Evolutionary conservation across 73 alveolate species (phyloP), one percentile per base, ranked within the genome.

Genomic region (Blepharisma stoltei): DNA sequence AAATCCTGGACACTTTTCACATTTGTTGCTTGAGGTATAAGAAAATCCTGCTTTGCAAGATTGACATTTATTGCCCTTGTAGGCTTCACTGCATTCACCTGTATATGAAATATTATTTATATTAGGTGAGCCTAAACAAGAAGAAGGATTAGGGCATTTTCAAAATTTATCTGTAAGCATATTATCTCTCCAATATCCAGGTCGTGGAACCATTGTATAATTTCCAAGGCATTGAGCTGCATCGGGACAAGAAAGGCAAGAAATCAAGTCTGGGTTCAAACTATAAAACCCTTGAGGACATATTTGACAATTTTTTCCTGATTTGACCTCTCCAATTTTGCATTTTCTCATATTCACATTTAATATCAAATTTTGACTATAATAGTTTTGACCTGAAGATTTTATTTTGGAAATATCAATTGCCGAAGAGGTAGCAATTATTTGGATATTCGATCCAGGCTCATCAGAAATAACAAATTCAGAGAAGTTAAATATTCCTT

Each of bases 131-230:
- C 73, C 73, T 2, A 60, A 25, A 25, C 73, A 60, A 14, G 45
- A 1, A 4, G 78, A 54, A 20, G 54, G 21, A 49, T 55, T 27
- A 4, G 77, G 78, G 27, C 95, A 88, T 44, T 45, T 82, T 7
- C 44, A 78, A 67, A 88, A 88, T 2, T 8, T 60, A 14, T n/a
- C 23, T 60, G 73, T 14, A 60, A 1, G 5, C 47, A 60, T 1
- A 25, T 25, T 60, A 25, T n/a, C 14, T 25, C 73, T 60, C 47
- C 73, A 60, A 25, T 60, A 60, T 20, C 73, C 73, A 14, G 37
- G 11, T 5, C 2, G 0, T 5, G 45, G 46, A 9, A 14, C 23
- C 11, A 60, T 60, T 9, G 46, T 9, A 60, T 14, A n/a, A 20
- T 25, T 25, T 9, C 73, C 73, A 20, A 1, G 3, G 46, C 73